Evolutionary conservation across 345 rosid species (phyloP).

Genomic region (Lagerstroemia speciosa): DNA sequence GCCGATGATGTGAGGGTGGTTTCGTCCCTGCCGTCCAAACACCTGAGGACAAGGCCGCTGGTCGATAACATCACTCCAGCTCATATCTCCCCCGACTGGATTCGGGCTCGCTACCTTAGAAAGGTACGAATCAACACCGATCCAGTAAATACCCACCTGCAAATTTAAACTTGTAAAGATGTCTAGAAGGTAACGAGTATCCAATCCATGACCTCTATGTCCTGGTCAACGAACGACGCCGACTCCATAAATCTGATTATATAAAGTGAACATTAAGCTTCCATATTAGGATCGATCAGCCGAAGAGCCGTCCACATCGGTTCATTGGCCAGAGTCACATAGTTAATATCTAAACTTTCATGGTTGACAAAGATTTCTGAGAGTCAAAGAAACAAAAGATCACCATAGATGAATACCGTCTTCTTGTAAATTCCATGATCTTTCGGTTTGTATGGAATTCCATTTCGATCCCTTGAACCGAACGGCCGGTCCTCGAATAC

Average conservation of each 20-base stretch:
- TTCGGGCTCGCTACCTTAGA: slow-evolving; percentile 72
- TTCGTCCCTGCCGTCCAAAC: slow-evolving; percentile 72
- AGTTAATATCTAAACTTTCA: background rate
- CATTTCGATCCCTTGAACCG: background rate
- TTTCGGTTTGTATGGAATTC: background rate
- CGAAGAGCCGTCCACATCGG: background rate
- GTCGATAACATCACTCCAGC: slow-evolving; percentile 69
- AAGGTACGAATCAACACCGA: slow-evolving; percentile 34
- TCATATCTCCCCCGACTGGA: slow-evolving; percentile 81
- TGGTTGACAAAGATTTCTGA: background rate
- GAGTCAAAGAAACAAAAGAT: background rate
- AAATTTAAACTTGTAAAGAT: background rate
- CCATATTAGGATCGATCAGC: too few relatives aligned
- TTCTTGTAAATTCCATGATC: background rate
- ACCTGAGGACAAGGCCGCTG: slow-evolving; percentile 75
- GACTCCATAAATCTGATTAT: too few relatives aligned
- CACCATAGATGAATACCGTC: background rate
- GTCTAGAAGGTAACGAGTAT: too few relatives aligned
- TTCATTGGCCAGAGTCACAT: background rate
- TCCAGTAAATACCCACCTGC: background rate
- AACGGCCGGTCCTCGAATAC: too few relatives aligned
- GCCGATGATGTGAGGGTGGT: slow-evolving; percentile 71
- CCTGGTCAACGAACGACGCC: too few relatives aligned
- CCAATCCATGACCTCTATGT: too few relatives aligned
- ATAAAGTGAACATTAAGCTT: too few relatives aligned